Percentiles rank a stretch among this genome's conserved stretches.
These are phyloP conservation scores for Huiozyma naganishii DNA, from an alignment of 805 yeast species.

Conservation along the genomic window DNA sequence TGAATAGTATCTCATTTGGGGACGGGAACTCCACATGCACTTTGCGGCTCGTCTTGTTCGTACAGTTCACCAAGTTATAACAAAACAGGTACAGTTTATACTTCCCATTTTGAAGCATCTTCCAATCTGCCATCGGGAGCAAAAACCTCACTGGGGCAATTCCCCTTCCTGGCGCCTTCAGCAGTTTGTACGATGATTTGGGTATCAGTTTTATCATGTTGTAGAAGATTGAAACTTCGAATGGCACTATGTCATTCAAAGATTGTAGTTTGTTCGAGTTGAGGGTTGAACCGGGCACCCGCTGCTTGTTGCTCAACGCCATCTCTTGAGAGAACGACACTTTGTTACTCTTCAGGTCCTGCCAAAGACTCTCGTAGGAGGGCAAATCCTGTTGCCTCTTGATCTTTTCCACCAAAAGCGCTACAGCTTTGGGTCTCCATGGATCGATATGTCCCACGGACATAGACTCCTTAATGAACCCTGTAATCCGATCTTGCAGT, in stretches of 20 bases:
- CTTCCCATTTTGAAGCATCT: constrained; percentile 25
- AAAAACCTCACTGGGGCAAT: constrained; percentile 33
- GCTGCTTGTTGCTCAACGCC: background rate
- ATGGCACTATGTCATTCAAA: constrained; percentile 1
- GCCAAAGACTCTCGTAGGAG: constrained; percentile 31
- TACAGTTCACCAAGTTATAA: constrained; percentile 32
- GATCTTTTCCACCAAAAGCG: constrained; percentile 34
- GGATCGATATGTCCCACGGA: constrained; percentile 31
- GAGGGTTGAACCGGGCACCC: background rate
- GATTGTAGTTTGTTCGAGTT: background rate
- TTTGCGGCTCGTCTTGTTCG: constrained; percentile 36
- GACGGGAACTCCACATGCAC: constrained; percentile 63
- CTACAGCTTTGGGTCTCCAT: constrained; percentile 36
- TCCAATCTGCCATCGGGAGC: constrained; percentile 34
- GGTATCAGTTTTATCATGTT: constrained; percentile 40
- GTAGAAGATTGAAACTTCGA: constrained; percentile 41
- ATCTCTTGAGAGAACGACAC: background rate
- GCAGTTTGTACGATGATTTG: constrained; percentile 28
- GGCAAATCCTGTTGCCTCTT: constrained; percentile 24
- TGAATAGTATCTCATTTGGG: constrained; percentile 55
- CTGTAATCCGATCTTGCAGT: constrained; percentile 42
- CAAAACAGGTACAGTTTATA: constrained; percentile 42
- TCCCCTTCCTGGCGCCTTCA: constrained; percentile 35
- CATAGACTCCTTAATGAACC: constrained; percentile 35
- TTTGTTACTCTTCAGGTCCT: constrained; percentile 8